A percentile compares a stretch with the other conserved stretches of the same genome.
phyloP scores from a whole-genome alignment of 208 protist genomes.

The Giardia duodenalis region DNA sequence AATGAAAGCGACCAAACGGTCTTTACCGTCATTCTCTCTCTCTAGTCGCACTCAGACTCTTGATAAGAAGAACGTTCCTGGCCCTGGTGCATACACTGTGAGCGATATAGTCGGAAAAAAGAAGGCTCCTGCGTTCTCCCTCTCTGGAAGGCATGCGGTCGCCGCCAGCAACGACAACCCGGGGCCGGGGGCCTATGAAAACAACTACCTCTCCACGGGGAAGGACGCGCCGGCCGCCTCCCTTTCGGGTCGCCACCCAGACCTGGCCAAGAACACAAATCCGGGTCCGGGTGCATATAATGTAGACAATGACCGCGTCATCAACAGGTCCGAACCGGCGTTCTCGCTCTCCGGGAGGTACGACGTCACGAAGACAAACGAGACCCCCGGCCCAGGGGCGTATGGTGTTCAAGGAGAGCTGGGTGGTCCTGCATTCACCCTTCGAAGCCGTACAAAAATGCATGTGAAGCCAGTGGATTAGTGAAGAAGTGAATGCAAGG shows the following conservation, averaged over 20 bases:
- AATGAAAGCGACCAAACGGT: neutral
- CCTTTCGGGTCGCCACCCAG: neutral
- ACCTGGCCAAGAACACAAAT: neutral
- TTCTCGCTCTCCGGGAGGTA: neutral
- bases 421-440: neutral
- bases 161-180: neutral
- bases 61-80: neutral
- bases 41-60: neutral
- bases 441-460: neutral
- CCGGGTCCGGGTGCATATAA: slow-evolving; percentile 13
- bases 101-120: neutral
- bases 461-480: too few relatives aligned
- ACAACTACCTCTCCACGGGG: neutral
- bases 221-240: neutral
- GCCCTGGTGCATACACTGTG: neutral
- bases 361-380: neutral
- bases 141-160: neutral
- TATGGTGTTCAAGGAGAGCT: neutral
- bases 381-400: neutral
- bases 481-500: too few relatives aligned
- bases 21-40: neutral
- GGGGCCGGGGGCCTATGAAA: neutral
- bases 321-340: neutral
- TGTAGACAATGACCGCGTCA: neutral
- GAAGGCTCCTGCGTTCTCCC: slow-evolving; percentile 6